Conservation (phyloP, 768 basidiomycete genomes). For the Pisolithus sp. region DNA sequence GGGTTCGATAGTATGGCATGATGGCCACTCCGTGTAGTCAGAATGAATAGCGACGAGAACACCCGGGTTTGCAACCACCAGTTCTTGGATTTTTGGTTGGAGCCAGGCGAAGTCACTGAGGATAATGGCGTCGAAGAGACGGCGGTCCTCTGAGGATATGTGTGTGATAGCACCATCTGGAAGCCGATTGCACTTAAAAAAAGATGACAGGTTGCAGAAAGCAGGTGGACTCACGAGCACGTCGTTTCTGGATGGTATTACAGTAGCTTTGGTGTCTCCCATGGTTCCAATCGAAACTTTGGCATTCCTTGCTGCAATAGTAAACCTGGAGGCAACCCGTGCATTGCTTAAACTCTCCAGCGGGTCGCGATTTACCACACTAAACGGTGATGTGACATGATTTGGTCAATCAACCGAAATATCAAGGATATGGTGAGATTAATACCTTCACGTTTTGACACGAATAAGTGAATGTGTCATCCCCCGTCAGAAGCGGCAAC, state of each 20-base stretch:
- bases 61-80: neutral
- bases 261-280: slow-evolving; percentile 22
- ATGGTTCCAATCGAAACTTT: slow-evolving; percentile 24
- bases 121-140: slow-evolving; percentile 21
- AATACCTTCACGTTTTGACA: slow-evolving; percentile 25
- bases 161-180: slow-evolving; percentile 17
- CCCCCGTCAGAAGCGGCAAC: slow-evolving; percentile 6
- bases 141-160: slow-evolving; percentile 17
- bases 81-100: slow-evolving; percentile 12
- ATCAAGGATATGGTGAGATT: neutral
- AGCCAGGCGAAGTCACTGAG: slow-evolving; percentile 12
- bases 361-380: slow-evolving; percentile 21
- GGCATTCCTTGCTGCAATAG: slow-evolving; percentile 27
- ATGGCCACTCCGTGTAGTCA: slow-evolving; percentile 19
- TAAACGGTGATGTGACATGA: slow-evolving; percentile 3
- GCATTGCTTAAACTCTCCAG: slow-evolving; percentile 21
- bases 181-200: neutral
- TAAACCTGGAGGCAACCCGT: slow-evolving; percentile 24
- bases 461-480: slow-evolving; percentile 13
- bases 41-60: slow-evolving; percentile 20
- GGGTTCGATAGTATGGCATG: slow-evolving; percentile 12
- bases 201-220: neutral
- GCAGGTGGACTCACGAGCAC: slow-evolving; percentile 12
- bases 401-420: neutral
- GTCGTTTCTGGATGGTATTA: slow-evolving; percentile 21